phyloP scores from a whole-genome alignment of 177 flowering plant species.

The Vitis hybrid region DNA sequence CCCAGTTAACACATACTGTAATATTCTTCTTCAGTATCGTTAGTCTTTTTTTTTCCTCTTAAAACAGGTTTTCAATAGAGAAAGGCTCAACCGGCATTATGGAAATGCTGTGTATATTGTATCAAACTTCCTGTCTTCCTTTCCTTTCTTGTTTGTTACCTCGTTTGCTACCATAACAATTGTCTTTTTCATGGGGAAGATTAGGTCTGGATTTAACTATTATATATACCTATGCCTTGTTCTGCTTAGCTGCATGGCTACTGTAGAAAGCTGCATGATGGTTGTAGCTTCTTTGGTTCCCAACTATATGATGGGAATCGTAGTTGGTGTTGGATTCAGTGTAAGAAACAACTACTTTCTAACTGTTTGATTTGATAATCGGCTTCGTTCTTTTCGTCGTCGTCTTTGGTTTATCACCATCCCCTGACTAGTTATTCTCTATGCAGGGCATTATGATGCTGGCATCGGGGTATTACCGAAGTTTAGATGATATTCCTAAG shows the following conservation, averaged over 20 bases:
- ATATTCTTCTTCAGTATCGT: no score
- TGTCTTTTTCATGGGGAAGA: constrained; percentile 60
- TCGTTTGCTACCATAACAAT: constrained; percentile 42
- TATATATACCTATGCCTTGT: constrained; percentile 33
- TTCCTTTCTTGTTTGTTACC: constrained; percentile 61
- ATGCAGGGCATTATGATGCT: constrained; percentile 74
- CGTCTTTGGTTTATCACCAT: background rate
- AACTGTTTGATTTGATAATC: background rate
- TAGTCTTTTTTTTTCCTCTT: background rate
- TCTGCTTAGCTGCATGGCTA: constrained; percentile 47
- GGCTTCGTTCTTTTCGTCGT: background rate
- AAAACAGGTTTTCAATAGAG: constrained; percentile 52
- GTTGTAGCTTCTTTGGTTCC: constrained; percentile 79
- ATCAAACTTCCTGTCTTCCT: constrained; percentile 72
- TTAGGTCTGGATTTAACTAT: constrained; percentile 35
- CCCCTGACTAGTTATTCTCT: background rate
- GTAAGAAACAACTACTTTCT: constrained; percentile 33
- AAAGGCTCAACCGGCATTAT: constrained; percentile 70
- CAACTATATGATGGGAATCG: constrained; percentile 70
- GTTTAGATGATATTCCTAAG: constrained; percentile 73
- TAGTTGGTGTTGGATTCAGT: constrained; percentile 62
- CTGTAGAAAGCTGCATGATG: constrained; percentile 81
- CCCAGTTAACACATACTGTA: no score
- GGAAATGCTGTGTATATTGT: constrained; percentile 60
- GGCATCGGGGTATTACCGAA: constrained; percentile 71